phyloP scores from a whole-genome alignment of 2,329 filamentous ascomycete species.

The Alternaria rosae region DNA sequence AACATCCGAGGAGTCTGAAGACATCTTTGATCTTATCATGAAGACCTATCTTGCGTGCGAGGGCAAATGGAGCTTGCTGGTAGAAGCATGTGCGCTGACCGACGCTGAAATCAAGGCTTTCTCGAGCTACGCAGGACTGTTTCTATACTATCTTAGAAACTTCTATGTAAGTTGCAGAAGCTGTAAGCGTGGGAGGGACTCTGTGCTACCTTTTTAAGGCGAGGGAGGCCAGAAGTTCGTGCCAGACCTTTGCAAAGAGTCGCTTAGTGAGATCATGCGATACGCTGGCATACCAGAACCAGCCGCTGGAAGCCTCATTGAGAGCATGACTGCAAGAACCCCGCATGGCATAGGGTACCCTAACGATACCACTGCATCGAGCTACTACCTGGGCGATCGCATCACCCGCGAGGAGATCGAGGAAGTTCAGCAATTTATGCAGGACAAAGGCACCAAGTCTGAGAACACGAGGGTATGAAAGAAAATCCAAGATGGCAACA shows the following conservation, averaged over 20 bases:
- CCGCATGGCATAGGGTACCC: neutral
- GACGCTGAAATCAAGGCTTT: neutral
- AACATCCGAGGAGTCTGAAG: neutral
- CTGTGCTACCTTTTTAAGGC: neutral
- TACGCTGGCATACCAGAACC: neutral
- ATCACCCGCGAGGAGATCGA: neutral
- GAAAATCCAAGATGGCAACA: accelerated
- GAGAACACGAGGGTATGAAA: neutral
- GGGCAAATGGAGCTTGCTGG: neutral
- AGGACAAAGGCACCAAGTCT: accelerated
- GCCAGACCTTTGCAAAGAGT: neutral
- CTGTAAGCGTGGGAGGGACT: neutral
- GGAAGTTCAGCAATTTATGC: accelerated
- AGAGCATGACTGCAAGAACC: neutral
- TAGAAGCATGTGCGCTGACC: neutral
- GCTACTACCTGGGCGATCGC: neutral
- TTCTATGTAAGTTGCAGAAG: neutral
- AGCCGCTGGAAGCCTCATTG: neutral
- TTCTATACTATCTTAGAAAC: neutral
- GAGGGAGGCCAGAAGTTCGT: neutral
- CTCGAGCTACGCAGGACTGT: neutral
- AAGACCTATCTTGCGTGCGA: neutral
- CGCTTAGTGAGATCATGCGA: neutral
- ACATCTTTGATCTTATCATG: neutral
- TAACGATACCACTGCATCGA: no score